Evolutionary conservation across 1,284 basidiomycete genomes (phyloP).

Genomic region (Taiwanofungus camphoratus): DNA sequence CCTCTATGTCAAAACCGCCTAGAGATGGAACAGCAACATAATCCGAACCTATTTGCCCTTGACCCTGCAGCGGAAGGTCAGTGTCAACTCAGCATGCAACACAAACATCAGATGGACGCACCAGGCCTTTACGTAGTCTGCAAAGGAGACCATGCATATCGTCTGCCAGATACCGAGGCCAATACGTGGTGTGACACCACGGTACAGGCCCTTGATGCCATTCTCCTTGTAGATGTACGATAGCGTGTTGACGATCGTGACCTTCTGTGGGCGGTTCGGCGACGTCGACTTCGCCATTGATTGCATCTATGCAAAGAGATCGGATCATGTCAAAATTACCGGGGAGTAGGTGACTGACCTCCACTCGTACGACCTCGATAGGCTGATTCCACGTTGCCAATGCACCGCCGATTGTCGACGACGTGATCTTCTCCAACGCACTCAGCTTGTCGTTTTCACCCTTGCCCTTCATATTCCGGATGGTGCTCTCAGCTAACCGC

Average conservation of each 20-base stretch:
- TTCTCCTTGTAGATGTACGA: constrained; percentile 94
- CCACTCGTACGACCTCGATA: constrained; percentile 94
- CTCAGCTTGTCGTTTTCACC: constrained; percentile 70
- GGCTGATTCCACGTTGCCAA: constrained; percentile 99
- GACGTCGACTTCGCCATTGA: constrained; percentile 86
- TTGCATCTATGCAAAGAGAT: constrained; percentile 92
- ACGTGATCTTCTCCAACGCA: constrained; percentile 82
- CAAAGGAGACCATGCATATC: constrained; percentile 96
- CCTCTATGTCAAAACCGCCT: constrained; percentile 8
- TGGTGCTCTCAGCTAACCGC: constrained; percentile 81
- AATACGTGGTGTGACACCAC: constrained; percentile 95
- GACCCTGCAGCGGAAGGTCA: constrained; percentile 24
- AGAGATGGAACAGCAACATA: background rate
- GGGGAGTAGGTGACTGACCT: constrained; percentile 41
- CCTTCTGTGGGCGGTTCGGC: constrained; percentile 80
- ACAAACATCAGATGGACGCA: constrained; percentile 27
- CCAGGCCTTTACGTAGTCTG: constrained; percentile 90
- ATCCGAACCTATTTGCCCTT: constrained; percentile 21
- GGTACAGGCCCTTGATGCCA: constrained; percentile 94
- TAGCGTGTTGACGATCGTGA: constrained; percentile 89
- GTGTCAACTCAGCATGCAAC: constrained; percentile 5
- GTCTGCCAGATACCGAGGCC: constrained; percentile 97
- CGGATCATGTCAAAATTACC: too few species aligned
- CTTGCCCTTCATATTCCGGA: constrained; percentile 77
- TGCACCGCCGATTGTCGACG: constrained; percentile 92